phyloP scores from a whole-genome alignment of 192 early-diverging fungal species.

The Linnemannia schmuckeri region DNA sequence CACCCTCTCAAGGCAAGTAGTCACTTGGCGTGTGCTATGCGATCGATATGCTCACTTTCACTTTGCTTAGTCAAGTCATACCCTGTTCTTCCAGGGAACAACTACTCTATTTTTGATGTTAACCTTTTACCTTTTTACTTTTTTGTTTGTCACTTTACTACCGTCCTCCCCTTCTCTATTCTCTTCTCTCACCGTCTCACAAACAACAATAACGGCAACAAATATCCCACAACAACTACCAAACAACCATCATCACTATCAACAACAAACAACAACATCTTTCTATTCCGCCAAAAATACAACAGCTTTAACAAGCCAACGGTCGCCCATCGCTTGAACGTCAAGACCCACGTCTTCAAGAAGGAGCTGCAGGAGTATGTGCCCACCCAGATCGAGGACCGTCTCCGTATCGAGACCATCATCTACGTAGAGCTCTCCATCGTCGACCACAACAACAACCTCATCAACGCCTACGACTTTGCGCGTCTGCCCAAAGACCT shows the following conservation, averaged over 20 bases:
- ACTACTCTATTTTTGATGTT: neutral
- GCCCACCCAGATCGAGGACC: slow-evolving; percentile 56
- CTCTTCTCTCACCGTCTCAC: neutral
- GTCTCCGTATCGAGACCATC: slow-evolving; percentile 57
- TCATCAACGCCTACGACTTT: slow-evolving; percentile 41
- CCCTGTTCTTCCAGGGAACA: neutral
- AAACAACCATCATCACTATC: neutral
- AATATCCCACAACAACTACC: neutral
- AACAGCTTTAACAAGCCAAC: slow-evolving; percentile 24
- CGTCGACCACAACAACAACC: slow-evolving; percentile 25
- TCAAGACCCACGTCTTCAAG: slow-evolving; percentile 56
- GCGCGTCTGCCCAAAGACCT: slow-evolving; percentile 52
- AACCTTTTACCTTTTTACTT: neutral
- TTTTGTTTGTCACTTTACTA: neutral
- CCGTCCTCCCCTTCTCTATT: neutral
- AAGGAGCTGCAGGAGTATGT: slow-evolving; percentile 56
- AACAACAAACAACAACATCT: neutral
- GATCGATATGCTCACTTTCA: neutral
- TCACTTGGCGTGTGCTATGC: neutral
- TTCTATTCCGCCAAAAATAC: neutral
- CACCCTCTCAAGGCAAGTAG: slow-evolving; percentile 40
- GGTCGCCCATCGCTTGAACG: slow-evolving; percentile 43
- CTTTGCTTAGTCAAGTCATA: too few species aligned
- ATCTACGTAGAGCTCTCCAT: slow-evolving; percentile 57
- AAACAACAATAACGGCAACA: neutral